Conservation (phyloP, 352 stramenopile species). For the Pythium brachiatum region DNA sequence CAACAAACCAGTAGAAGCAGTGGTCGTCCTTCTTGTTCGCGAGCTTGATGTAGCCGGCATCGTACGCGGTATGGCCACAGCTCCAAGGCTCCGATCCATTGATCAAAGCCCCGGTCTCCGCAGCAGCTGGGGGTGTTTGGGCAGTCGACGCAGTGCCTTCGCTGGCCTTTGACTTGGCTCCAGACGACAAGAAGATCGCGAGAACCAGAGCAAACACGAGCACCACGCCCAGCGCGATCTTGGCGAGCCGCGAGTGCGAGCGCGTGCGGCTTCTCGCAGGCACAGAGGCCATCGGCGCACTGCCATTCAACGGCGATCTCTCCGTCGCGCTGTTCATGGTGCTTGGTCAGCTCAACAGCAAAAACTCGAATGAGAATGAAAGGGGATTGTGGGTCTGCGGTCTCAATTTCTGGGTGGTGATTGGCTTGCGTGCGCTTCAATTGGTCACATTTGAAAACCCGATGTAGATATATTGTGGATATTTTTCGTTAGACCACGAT, state of each 20-base stretch:
- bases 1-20: slow-evolving; percentile 74
- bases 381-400: background rate
- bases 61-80: slow-evolving; percentile 27
- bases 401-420: background rate
- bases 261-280: slow-evolving; percentile 10
- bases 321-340: slow-evolving; percentile 1
- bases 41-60: slow-evolving; percentile 51
- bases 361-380: background rate
- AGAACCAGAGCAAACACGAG: slow-evolving; percentile 10
- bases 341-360: background rate
- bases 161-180: slow-evolving; percentile 2
- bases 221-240: slow-evolving; percentile 3
- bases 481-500: background rate
- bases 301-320: slow-evolving; percentile 16
- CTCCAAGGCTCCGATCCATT: slow-evolving; percentile 41
- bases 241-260: slow-evolving; percentile 6
- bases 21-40: slow-evolving; percentile 49
- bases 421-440: background rate
- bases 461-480: background rate
- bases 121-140: too few relatives aligned
- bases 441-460: background rate
- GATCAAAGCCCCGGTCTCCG: slow-evolving; percentile 8
- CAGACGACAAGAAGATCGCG: slow-evolving; percentile 10
- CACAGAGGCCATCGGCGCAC: background rate
- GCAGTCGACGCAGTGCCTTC: background rate